Base-by-base conservation (phyloP, 1,284 basidiomycete genomes). In the Peniophora sp. region DNA sequence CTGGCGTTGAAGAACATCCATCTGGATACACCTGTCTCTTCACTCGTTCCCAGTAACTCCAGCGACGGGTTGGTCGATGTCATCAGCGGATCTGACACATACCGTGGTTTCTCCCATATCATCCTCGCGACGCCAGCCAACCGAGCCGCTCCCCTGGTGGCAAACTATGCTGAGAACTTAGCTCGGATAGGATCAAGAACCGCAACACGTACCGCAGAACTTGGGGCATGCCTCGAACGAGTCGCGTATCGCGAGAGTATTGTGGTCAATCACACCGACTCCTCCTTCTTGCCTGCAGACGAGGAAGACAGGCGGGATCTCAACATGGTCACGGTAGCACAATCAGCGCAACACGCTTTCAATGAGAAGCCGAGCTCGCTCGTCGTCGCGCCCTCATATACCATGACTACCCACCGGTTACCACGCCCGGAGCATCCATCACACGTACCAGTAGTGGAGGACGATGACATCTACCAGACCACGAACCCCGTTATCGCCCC, bases 91-190 rank as follows among this genome's bases (percentile, higher is more conserved):
- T 65, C 9, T 38, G 58, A 12, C 55, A 53, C 61, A 6, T 62
- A 69, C 55, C 36, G 58, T 20, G 79, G 76, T 10, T 87, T 88
- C 58, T 72, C 79, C 48, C 82, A 83, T 59, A 65, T 89, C 49
- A 67, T 89, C 12, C 70, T 89, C 50, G 85, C 84, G 2, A 88
- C 86, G 0, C 84, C 86, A 60, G 85, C 85, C 1, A 77, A 77
- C 49, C 74, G 75, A 16, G 84, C 81, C 3, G 64, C 71, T 8
- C 68, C 70, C 3, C 63, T 84, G 6, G 2, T 81, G 77, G 57
- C 60, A 65, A 2, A 55, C 66, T 12, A 69, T 72, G 10, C 61
- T 71, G 67, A 17, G 61, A 73, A 3, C 61, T 11, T 20, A 24
- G 14, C n/a, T 35, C 14, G 45, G 22, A 12, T 36, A 48, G 25